Evolutionary conservation across 352 stramenopile genomes (phyloP), one percentile per base, ranked within the genome.

Genomic region (Globisporangium cederbergense): DNA sequence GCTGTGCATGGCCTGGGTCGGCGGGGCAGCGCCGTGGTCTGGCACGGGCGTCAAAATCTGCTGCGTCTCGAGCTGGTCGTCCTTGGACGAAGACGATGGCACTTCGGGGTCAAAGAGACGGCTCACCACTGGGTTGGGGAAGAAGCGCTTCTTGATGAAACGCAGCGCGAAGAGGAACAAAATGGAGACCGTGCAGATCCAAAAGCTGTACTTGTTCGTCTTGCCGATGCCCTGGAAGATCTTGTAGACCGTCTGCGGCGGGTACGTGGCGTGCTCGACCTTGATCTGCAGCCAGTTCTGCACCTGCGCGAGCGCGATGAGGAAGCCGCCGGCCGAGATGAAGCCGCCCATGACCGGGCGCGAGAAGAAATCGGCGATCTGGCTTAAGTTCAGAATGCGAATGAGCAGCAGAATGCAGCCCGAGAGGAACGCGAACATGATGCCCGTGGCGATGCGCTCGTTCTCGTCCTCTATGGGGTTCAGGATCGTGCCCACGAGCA

Each of bases 251-350:
- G 84, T 86, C 58, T 79, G 60, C 3, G 88, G 75, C 32, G 89
- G 70, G 60, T 65, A 77, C 57, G 64, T 81, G 59, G 63, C 67
- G 71, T 71, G 55, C 55, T 77, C 60, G 63, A 93, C 65, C 22
- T 73, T 79, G 62, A 96, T 78, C 16, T 80, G 81, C 52, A 97
- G 76, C 54, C 90, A 81, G 63, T 89, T 89, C 55, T 89, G 87
- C 10, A 97, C 64, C 73, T 98, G 88, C n/a, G 84, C 94, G 34
- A 93, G 78, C 30, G 82, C 89, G 73, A 98, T 98, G 60, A 97
- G 82, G 46, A 98, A 75, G 22, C 88, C 86, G 5, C 86, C 88
- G 40, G 76, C 90, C 13, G 81, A 93, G 50, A 94, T 96, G 69
- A 98, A 98, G 38, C 90, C 90, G 11, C 82, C 90, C 67, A 97